phyloP scores from a whole-genome alignment of 306 rosid genomes.

The Pachyrhizus erosus region DNA sequence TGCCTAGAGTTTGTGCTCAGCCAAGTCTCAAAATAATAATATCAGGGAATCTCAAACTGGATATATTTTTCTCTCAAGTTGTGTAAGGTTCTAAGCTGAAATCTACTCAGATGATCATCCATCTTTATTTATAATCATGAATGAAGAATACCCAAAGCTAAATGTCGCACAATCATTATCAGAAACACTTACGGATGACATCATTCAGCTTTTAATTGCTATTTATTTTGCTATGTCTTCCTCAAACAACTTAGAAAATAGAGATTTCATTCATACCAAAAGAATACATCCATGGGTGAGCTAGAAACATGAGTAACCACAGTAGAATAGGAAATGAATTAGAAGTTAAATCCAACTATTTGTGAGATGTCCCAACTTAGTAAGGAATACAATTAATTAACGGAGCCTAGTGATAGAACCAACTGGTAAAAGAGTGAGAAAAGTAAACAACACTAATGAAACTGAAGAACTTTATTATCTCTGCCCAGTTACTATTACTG shows the following conservation, averaged over 20 bases:
- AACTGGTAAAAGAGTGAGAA: background rate
- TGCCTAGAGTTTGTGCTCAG: constrained; percentile 14
- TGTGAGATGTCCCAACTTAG: background rate
- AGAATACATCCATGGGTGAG: background rate
- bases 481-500: background rate
- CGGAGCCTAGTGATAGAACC: background rate
- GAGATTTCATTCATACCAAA: background rate
- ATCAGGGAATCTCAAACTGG: constrained; percentile 6
- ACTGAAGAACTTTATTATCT: background rate
- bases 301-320: background rate
- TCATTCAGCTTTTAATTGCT: background rate
- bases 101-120: constrained; percentile 13
- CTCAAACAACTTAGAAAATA: background rate
- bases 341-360: background rate
- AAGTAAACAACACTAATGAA: too few relatives aligned
- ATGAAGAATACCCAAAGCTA: constrained; percentile 9
- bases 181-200: background rate
- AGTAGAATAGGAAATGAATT: background rate
- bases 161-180: constrained; percentile 7
- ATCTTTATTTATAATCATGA: constrained; percentile 5
- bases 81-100: background rate
- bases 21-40: constrained; percentile 13
- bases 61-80: background rate
- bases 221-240: background rate
- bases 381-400: background rate